Conservation (phyloP, 2,329 filamentous ascomycete genomes). For the Hirsutella minnesotensis region DNA sequence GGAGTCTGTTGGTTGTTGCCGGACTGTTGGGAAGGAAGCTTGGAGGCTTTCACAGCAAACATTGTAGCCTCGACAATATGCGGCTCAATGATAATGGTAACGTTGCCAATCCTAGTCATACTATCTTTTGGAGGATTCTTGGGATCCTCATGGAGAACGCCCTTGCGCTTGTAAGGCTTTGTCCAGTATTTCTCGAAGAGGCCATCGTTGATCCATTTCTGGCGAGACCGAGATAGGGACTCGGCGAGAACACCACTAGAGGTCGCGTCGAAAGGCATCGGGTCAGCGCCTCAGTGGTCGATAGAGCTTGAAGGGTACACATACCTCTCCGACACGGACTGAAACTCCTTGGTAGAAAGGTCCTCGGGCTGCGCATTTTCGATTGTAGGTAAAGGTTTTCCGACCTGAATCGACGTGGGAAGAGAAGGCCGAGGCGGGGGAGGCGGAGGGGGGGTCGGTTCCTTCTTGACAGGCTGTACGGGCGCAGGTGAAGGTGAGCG, state of each 20-base stretch:
- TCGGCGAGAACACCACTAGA: conserved; percentile 61
- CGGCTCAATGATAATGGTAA: conserved; percentile 67
- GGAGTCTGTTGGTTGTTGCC: conserved; percentile 3
- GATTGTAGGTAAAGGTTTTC: conserved; percentile 60
- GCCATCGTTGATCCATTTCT: conserved; percentile 60
- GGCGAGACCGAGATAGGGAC: conserved; percentile 60
- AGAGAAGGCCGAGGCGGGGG: conserved; percentile 29
- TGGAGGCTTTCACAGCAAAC: conserved; percentile 57
- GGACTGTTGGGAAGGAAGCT: conserved; percentile 25
- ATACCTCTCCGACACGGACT: conserved; percentile 62
- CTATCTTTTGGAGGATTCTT: conserved; percentile 59
- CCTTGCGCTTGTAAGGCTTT: conserved; percentile 58
- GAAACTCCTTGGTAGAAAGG: conserved; percentile 54
- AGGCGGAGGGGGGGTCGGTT: too few relatives aligned
- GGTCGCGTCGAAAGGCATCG: conserved; percentile 1
- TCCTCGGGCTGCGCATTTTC: conserved; percentile 53
- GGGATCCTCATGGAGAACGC: conserved; percentile 48
- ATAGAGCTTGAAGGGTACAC: neutral
- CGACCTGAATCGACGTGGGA: conserved; percentile 50
- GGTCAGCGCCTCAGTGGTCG: too few relatives aligned
- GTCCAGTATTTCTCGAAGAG: conserved; percentile 71
- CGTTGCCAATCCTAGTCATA: conserved; percentile 61
- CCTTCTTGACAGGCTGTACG: conserved; percentile 22
- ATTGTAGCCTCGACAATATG: conserved; percentile 68
- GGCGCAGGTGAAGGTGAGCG: conserved; percentile 34